Evolutionary conservation across 2,329 filamentous ascomycete genomes (phyloP), one percentile per base, ranked within the genome.

Genomic region (Calonectria pseudoturangicola): DNA sequence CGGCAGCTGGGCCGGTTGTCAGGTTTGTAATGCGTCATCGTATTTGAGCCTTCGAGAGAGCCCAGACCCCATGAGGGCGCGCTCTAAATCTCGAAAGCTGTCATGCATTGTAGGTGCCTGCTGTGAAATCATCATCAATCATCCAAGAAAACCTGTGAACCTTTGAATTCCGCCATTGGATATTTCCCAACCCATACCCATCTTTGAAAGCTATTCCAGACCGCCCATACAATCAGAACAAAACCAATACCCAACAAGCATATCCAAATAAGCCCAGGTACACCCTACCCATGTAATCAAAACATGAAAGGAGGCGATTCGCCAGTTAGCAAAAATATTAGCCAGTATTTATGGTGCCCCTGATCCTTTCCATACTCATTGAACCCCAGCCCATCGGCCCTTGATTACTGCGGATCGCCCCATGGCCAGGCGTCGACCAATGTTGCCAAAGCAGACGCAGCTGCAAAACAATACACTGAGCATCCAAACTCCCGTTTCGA

Each of bases 371-470:
- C n/a, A 1, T 33, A 39, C 51, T 80, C 66, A 85, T 76, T 85
- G 82, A 60, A 86, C 78, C n/a, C 84, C 85, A 41, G 83, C 86
- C 87, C 86, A 88, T 50, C 89, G 81, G 3, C 86, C 86, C 71
- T 84, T 85, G n/a, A 80, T 83, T 1, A 80, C 82, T 1, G 84
- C 83, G n/a, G 84, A 83, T 69, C 80, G 82, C 27, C 85, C 88
- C 75, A 91, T 84, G n/a, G 93, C 92, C 75, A 98, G 85, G 74
- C 94, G 89, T 74, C 97, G 89, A 15, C 97, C 97, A 81, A 99
- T 95, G 81, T 98, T 98, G 13, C 97, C 97, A 87, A 99, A 98
- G 84, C 96, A 98, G 12, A 98, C 91, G 78, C 95, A 95, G 80
- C 95, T 97, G 85, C 97, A 98, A 82, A 98, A 99, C 64, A 99